Conservation (phyloP, 306 rosid genomes). For the Trifolium subterraneum region DNA sequence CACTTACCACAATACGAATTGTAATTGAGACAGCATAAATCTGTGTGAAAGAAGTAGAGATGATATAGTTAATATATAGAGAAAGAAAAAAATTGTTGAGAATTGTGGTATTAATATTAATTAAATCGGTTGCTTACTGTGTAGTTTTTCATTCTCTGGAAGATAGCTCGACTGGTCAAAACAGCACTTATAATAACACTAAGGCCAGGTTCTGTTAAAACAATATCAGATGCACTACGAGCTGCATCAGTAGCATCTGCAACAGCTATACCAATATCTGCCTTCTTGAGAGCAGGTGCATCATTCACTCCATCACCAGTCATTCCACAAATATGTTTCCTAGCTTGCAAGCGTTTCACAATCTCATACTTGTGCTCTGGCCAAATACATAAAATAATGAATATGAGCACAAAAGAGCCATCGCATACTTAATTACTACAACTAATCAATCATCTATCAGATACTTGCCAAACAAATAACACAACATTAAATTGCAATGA, state of each 20-base stretch:
- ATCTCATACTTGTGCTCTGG: conserved; percentile 98
- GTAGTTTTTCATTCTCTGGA: conserved; percentile 99
- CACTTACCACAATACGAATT: conserved; percentile 93
- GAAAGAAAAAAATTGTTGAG: neutral
- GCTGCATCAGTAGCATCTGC: conserved; percentile 99
- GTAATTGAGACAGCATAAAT: conserved; percentile 98
- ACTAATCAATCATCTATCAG: conserved; percentile 15
- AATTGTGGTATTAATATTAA: conserved; percentile 22
- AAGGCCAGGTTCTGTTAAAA: conserved; percentile 94
- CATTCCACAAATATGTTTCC: conserved; percentile 98
- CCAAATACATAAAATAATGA: conserved; percentile 39
- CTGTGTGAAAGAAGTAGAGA: conserved; percentile 55
- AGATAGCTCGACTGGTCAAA: conserved; percentile 95
- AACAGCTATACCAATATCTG: conserved; percentile 99
- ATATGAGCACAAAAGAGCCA: conserved; percentile 39
- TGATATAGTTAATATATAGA: neutral
- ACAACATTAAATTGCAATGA: conserved; percentile 14
- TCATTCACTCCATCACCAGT: conserved; percentile 99
- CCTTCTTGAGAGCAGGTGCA: conserved; percentile 98
- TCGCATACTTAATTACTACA: neutral
- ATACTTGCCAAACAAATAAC: conserved; percentile 3
- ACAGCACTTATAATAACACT: conserved; percentile 98
- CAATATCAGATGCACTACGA: conserved; percentile 99
- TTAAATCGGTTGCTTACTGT: conserved; percentile 63
- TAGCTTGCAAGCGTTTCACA: conserved; percentile 97